phyloP scores from a whole-genome alignment of 805 yeast genomes.

The Ogataea trehalophila region DNA sequence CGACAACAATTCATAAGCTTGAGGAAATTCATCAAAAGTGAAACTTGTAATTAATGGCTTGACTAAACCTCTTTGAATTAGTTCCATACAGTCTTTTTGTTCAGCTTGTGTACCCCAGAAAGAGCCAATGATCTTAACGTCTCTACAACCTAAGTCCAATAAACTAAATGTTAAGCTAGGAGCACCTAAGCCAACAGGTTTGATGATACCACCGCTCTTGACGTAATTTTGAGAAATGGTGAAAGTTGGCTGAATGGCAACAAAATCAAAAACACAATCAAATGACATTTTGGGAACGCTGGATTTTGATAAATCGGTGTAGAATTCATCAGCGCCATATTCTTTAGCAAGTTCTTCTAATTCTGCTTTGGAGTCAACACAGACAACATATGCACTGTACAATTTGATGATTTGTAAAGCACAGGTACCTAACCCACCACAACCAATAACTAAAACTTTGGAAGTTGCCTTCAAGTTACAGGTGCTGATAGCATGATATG shows the following conservation, averaged over 20 bases:
- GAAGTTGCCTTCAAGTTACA: slow-evolving; percentile 19
- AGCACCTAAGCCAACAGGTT: slow-evolving; percentile 40
- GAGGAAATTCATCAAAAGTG: slow-evolving; percentile 34
- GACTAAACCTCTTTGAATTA: slow-evolving; percentile 37
- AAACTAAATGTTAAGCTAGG: slow-evolving; percentile 29
- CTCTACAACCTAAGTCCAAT: slow-evolving; percentile 36
- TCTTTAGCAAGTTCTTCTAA: slow-evolving; percentile 26
- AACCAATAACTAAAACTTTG: slow-evolving; percentile 28
- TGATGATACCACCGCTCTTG: slow-evolving; percentile 33
- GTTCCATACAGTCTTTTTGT: slow-evolving; percentile 38
- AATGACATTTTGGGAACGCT: slow-evolving; percentile 31
- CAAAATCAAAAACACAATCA: slow-evolving; percentile 30
- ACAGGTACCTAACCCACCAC: slow-evolving; percentile 32
- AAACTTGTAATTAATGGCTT: slow-evolving; percentile 31
- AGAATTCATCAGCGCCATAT: slow-evolving; percentile 39
- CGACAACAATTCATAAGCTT: slow-evolving; percentile 31
- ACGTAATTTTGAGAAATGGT: slow-evolving; percentile 29
- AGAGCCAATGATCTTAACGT: slow-evolving; percentile 34
- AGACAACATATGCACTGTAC: slow-evolving; percentile 16
- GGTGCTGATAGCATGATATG: slow-evolving; percentile 30
- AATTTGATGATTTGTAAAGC: slow-evolving; percentile 28
- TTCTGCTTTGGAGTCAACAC: slow-evolving; percentile 26
- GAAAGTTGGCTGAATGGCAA: slow-evolving; percentile 19
- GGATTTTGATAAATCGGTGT: slow-evolving; percentile 27
- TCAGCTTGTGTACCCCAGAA: slow-evolving; percentile 43